These are phyloP conservation scores for Starmerella potacharoeniae DNA, from an alignment of 805 yeast species.

Conservation along the genomic window DNA sequence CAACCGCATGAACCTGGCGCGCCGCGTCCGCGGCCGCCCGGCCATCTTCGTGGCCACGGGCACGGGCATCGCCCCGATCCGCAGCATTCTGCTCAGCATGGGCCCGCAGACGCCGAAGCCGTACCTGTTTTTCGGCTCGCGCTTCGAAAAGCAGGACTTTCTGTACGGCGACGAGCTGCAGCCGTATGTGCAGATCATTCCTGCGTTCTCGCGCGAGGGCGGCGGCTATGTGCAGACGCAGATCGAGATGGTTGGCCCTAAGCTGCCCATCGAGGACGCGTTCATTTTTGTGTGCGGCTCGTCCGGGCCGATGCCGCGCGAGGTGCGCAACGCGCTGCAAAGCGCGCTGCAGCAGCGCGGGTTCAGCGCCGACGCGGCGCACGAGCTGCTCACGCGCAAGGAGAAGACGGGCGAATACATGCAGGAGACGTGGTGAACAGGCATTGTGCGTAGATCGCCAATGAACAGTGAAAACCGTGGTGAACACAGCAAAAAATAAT, in stretches of 20 bases:
- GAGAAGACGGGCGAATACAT: constrained; percentile 58
- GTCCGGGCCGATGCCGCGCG: constrained; percentile 86
- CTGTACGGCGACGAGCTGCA: constrained; percentile 45
- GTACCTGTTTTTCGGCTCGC: constrained; percentile 59
- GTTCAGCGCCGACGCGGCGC: constrained; percentile 28
- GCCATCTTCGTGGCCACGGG: constrained; percentile 80
- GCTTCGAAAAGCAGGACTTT: constrained; percentile 55
- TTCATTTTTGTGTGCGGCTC: constrained; percentile 79
- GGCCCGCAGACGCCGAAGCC: constrained; percentile 14
- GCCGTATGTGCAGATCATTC: constrained; percentile 27
- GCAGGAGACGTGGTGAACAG: constrained; percentile 74
- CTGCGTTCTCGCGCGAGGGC: constrained; percentile 39
- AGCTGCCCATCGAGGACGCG: constrained; percentile 48
- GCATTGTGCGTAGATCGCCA: too few relatives aligned
- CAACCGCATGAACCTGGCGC: constrained; percentile 25
- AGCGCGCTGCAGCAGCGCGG: constrained; percentile 37
- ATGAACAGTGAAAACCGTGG: too few relatives aligned
- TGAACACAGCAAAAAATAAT: too few relatives aligned
- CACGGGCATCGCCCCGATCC: constrained; percentile 92
- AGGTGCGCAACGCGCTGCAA: constrained; percentile 68
- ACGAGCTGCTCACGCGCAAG: constrained; percentile 40
- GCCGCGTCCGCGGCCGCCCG: constrained; percentile 24
- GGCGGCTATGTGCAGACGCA: constrained; percentile 69
- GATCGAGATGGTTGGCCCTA: constrained; percentile 39
- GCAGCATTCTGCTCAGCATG: constrained; percentile 40